Evolutionary conservation across 441 rosid species (phyloP).

Genomic region (Populus hybrid): DNA sequence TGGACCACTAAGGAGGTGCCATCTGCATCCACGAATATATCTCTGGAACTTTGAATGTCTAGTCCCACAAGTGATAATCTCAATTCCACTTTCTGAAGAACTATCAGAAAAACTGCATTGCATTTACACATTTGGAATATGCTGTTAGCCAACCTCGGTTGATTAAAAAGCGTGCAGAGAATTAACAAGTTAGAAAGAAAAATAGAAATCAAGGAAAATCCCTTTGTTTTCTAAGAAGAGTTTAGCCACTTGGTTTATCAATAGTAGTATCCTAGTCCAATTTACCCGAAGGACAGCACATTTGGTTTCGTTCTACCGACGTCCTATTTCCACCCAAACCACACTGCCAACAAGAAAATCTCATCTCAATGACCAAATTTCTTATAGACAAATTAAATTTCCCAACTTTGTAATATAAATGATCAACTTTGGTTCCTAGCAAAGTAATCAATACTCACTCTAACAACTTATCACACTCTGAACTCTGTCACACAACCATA

Average conservation of each 20-base stretch:
- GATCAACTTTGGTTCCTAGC: not conserved
- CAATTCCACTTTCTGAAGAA: slow-evolving; percentile 74
- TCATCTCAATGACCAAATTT: not conserved
- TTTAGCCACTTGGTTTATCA: not conserved
- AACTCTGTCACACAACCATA: not conserved
- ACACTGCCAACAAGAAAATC: not conserved
- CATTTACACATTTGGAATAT: not conserved
- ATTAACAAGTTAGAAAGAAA: not conserved
- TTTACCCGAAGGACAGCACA: not conserved
- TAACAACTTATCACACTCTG: not conserved
- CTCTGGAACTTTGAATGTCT: slow-evolving; percentile 46
- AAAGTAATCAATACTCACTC: not conserved
- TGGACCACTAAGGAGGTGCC: slow-evolving; percentile 52
- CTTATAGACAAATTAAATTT: not conserved
- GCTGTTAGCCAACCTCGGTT: not conserved
- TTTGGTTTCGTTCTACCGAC: not conserved
- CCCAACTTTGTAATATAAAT: not conserved
- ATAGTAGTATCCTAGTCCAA: not conserved
- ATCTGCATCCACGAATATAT: slow-evolving; percentile 78
- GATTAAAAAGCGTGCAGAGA: not conserved
- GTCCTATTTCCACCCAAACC: not conserved
- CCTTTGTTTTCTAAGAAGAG: not conserved
- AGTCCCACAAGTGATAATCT: slow-evolving; percentile 48
- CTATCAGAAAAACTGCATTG: slow-evolving; percentile 73
- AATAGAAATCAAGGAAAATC: not conserved